Base-by-base conservation (phyloP, 768 basidiomycete species). In the Trametes villosa region DNA sequence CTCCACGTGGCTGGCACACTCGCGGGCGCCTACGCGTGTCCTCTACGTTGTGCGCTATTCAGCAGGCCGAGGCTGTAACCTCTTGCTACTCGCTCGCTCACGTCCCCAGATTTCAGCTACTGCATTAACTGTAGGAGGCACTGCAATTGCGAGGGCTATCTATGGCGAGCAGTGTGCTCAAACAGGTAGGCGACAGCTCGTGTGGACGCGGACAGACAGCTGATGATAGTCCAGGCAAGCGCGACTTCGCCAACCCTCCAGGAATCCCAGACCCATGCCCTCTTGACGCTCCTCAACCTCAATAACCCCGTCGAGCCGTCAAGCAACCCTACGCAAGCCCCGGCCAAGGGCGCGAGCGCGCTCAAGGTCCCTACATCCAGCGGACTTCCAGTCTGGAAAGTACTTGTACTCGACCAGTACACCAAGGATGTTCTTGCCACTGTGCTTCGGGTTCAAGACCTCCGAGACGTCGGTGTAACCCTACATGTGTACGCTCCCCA, bases 381-480 rank as follows among this genome's bases (percentile, higher is more conserved):
- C 13, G 86, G 83, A 0, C 92, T 94, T 30, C 86, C 94, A 6
- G 87, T 97, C 5, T 99, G 97, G 96, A 99, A 99, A 75, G 88
- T 98, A 15, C 78, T 99, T 11, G 89, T 99, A 1, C 79, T 99
- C 55, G 97, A 99, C 74, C 94, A 97, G 70, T 84, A 90, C 67
- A 96, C 94, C 24, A 97, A 98, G 74, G 97, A 98, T 72, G 88
- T 98, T 22, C 81, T 99, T 36, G 97, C 97, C 17, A 98, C 96
- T 1, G 91, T 94, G 20, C 77, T 99, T 65, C 86, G 96, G 54
- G 97, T 99, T 8, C 96, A 98, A 74, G 97, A 98, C 76, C 81
- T 99, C 63, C 84, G 97, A 57, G 96, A 98, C 69, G 92, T 93
- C 49, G 97, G 97, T 31, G 95, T 99, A 41, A 99, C 97, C 9